Base-by-base conservation (phyloP, 192 early-diverging fungal species). In the Lunasporangiospora selenospora region DNA sequence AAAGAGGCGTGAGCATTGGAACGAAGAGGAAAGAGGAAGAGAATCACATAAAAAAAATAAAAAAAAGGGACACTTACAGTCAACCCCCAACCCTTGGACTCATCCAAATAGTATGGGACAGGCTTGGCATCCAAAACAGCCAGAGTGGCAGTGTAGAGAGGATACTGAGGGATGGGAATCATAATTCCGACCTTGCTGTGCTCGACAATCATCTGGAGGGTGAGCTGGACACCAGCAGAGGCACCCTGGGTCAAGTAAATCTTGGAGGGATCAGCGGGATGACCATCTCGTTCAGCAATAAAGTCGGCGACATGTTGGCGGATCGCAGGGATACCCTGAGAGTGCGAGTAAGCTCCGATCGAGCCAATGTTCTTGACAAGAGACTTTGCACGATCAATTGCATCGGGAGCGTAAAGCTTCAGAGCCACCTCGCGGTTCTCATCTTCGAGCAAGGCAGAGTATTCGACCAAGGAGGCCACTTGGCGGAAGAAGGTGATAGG, bases 111-210 rank as follows among this genome's bases (percentile, higher is more conserved):
- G 77, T 99, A 99, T 5, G 91, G 93, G 6, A 98, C 94, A 21
- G 90, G 85, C 3, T 85, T 80, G 6, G 92, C 95, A 59, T 92
- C 80, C 62, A 92, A 85, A 16, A 95, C 82, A 1, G 92, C 85
- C 32, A 99, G 78, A 4, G 94, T 90, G n/a, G 96, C 97, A 7
- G 93, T 92, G 83, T 99, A 99, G 33, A 99, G 88, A 36, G 97
- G 97, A 70, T 99, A 99, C 73, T 99, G 97, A 30, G 97, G 97
- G 54, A 99, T 95, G 27, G 97, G 97, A 71, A 98, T 98, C 96
- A 99, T 95, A 67, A 99, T 93, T 16, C 97, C 97, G 19, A 94
- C 89, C 19, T 91, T 81, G 18, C 65, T 43, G 66, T 92, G 75
- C 26, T 90, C 81, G 8, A 95, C 93, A 24, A 98, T 75, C 62